Base-by-base conservation (phyloP, 139 green algal species). In the Choricystis sp. region DNA sequence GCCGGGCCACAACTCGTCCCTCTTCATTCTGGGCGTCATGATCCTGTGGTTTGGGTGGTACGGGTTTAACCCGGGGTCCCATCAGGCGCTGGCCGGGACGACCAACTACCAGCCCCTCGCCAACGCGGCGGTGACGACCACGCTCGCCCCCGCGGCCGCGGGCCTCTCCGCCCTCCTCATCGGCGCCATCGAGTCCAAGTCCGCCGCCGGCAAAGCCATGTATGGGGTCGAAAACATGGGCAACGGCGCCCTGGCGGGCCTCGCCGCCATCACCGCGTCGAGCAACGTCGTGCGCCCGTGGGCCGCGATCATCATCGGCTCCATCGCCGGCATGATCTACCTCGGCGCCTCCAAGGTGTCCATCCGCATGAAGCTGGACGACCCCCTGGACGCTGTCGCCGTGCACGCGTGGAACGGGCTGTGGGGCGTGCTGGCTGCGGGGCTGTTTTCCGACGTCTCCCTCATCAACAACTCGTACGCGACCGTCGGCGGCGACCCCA, bases 1-100 rank as follows among this genome's bases (percentile, higher is more conserved):
- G 73, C 83, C 79, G 21, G 89, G 88, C 23, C 89, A 94, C 77
- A 84, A 79, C 62, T 72, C 79, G 27, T 72, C 71, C 27, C 75
- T 86, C 22, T 82, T 78, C 64, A 60, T 85, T n/a, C 75, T 86
- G 4, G 80, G 80, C 48, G 81, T 85, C 55, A 81, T 86, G 70
- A 75, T 96, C 49, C 79, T 96, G 49, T 96, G 89, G 89, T 94
- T 96, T 65, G 88, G 88, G 60, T 95, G 88, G 85, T 85, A 66
- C 61, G 87, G 83, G 14, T 93, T 93, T 74, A 93, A 93, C 76
- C 79, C 80, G 16, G 87, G 81, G 2, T 90, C 81, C 23, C 74
- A 73, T 24, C 60, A 81, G 3, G 66, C 69, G 62, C 81, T 93
- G 31, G 49, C 73, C 29, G 68, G 20, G 23, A 23, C 49, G n/a